A percentile compares a stretch with the other conserved stretches of the same genome.
These are phyloP conservation scores for Microbotryum violaceum DNA, from an alignment of 1,284 basidiomycete genomes.

Conservation along the genomic window DNA sequence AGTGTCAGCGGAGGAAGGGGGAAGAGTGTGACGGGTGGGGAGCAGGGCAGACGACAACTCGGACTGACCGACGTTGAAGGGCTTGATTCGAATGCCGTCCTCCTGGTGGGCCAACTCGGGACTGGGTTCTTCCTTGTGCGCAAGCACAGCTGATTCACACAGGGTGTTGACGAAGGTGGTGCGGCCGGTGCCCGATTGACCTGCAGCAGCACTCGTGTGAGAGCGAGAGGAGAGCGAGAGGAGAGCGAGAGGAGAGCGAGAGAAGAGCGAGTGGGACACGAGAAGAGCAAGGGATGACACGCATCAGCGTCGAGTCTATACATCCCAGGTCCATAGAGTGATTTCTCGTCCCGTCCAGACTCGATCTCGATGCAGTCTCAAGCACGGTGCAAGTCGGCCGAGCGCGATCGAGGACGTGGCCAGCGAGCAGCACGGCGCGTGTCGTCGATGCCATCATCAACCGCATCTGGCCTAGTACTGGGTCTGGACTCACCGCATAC, in stretches of 20 bases:
- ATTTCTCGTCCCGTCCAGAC: too few relatives aligned
- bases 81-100: constrained; percentile 92
- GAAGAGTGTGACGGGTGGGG: constrained; percentile 1
- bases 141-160: constrained; percentile 54
- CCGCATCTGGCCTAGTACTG: background rate
- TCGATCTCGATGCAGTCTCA: background rate
- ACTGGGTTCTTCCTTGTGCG: constrained; percentile 73
- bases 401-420: background rate
- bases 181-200: constrained; percentile 89
- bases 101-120: constrained; percentile 88
- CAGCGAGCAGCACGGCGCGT: background rate
- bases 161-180: constrained; percentile 98
- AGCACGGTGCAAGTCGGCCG: background rate
- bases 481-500: constrained; percentile 11
- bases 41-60: background rate
- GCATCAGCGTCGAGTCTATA: background rate
- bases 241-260: background rate
- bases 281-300: background rate
- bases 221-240: background rate
- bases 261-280: background rate
- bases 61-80: constrained; percentile 77
- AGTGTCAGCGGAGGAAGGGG: background rate
- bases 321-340: background rate
- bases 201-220: constrained; percentile 50
- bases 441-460: too few relatives aligned